Conservation (phyloP, 352 stramenopile genomes). For the Pythium dissimile region DNA sequence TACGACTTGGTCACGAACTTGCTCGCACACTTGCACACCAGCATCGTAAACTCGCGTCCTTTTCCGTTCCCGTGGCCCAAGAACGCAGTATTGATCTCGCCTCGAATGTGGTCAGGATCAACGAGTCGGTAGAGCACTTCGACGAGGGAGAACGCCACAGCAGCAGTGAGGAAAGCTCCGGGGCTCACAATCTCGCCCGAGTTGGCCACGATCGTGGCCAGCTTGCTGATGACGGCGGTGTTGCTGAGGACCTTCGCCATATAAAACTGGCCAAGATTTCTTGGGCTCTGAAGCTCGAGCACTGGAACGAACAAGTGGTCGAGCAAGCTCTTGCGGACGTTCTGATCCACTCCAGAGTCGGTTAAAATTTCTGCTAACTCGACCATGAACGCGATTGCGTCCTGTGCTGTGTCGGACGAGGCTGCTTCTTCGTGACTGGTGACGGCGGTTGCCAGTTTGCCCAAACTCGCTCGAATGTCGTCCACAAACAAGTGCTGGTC, state of each 20-base stretch:
- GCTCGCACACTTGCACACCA: constrained; percentile 79
- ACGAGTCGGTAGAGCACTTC: constrained; percentile 65
- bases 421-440: neutral
- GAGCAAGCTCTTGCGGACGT: constrained; percentile 14
- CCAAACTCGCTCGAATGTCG: constrained; percentile 48
- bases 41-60: constrained; percentile 80
- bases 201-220: constrained; percentile 54
- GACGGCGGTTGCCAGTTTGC: constrained; percentile 27
- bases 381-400: constrained; percentile 9
- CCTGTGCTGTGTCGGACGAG: neutral
- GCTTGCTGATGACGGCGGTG: constrained; percentile 37
- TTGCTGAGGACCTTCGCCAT: constrained; percentile 34
- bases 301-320: constrained; percentile 21
- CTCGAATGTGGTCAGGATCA: constrained; percentile 61
- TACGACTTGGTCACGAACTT: constrained; percentile 64
- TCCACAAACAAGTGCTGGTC: constrained; percentile 44
- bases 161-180: constrained; percentile 40
- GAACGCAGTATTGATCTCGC: constrained; percentile 66
- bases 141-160: constrained; percentile 57
- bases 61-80: constrained; percentile 67
- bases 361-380: constrained; percentile 17
- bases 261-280: constrained; percentile 43
- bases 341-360: constrained; percentile 10
- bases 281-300: constrained; percentile 14
- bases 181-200: constrained; percentile 38